Evolutionary conservation across 75 land plant species (phyloP).

Genomic region (Selaginella moellendorffii): DNA sequence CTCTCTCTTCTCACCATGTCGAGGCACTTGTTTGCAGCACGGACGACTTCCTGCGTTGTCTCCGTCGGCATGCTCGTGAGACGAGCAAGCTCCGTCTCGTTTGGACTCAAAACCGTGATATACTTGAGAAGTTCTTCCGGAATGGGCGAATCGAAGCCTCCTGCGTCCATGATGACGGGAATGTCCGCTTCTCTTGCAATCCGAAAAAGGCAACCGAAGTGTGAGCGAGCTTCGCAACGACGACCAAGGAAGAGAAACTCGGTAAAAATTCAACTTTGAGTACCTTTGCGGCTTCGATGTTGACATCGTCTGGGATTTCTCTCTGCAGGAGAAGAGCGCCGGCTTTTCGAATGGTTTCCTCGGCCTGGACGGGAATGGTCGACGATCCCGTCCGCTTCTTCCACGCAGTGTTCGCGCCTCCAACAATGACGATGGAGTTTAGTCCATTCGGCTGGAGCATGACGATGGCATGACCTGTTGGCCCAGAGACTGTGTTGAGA

Average conservation of each 20-base stretch:
- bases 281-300: conserved; percentile 87
- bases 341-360: conserved; percentile 41
- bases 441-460: conserved; percentile 80
- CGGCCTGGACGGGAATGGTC: conserved; percentile 11
- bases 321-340: conserved; percentile 79
- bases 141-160: conserved; percentile 74
- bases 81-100: conserved; percentile 79
- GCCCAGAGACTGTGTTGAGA: conserved; percentile 27
- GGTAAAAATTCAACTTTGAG: too few species aligned
- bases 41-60: conserved; percentile 47
- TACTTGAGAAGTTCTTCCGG: conserved; percentile 48
- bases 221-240: too few species aligned
- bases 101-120: conserved; percentile 78
- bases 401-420: conserved; percentile 64
- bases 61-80: conserved; percentile 59
- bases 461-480: conserved; percentile 94
- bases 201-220: conserved; percentile 23
- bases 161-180: conserved; percentile 89
- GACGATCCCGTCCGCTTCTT: conserved; percentile 33
- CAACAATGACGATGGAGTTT: conserved; percentile 87
- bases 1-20: conserved; percentile 75
- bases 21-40: conserved; percentile 52
- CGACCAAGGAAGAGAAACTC: too few species aligned
- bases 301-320: conserved; percentile 81
- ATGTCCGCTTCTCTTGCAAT: conserved; percentile 68